These are phyloP conservation scores for Plectranthus barbatus DNA, from an alignment of 257 asterid species.

Conservation along the genomic window DNA sequence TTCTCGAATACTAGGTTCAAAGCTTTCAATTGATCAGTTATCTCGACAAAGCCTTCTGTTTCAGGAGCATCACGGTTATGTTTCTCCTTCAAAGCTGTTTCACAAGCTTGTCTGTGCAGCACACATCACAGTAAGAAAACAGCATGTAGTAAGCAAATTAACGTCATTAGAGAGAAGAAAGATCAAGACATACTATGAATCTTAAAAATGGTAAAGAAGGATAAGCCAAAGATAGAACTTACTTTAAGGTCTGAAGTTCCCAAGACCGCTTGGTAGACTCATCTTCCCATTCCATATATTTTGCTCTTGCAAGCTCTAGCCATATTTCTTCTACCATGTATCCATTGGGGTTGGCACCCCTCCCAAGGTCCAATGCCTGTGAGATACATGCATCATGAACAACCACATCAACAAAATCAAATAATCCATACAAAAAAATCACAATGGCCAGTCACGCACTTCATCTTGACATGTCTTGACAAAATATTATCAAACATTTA, in stretches of 20 bases:
- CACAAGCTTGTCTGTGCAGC: constrained; percentile 57
- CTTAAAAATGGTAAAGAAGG: neutral
- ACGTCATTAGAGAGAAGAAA: neutral
- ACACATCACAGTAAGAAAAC: constrained; percentile 11
- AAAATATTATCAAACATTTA: neutral
- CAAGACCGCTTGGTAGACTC: constrained; percentile 59
- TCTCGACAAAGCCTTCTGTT: constrained; percentile 53
- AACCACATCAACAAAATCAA: constrained; percentile 5
- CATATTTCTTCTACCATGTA: constrained; percentile 92
- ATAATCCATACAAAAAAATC: constrained; percentile 2
- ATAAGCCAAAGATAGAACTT: neutral
- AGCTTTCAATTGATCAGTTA: constrained; percentile 45
- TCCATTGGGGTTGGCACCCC: constrained; percentile 55
- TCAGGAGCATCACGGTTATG: constrained; percentile 26
- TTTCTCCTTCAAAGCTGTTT: constrained; percentile 62
- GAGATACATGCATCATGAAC: constrained; percentile 5
- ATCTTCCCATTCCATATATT: constrained; percentile 72
- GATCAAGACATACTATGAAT: neutral
- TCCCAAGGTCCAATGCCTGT: constrained; percentile 84
- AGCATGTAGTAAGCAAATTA: neutral
- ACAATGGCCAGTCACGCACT: neutral
- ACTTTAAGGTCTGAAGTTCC: constrained; percentile 75
- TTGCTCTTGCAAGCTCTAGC: constrained; percentile 87
- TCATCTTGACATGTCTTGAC: constrained; percentile 5
- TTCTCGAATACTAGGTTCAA: constrained; percentile 41